Base-by-base conservation (phyloP, 306 rosid genomes). In the Inga laurina region DNA sequence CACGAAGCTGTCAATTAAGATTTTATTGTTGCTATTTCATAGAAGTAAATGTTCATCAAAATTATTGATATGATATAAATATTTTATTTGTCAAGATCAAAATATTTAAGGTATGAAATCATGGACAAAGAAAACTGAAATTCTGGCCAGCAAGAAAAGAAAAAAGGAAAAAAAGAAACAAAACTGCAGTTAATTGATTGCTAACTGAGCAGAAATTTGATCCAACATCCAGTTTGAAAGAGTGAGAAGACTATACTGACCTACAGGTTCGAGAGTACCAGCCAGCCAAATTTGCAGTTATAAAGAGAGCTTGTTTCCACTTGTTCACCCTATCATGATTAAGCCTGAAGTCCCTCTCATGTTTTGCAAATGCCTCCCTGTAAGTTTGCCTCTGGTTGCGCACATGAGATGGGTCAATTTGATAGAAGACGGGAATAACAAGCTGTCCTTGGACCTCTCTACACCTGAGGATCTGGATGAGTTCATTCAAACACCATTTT, bases 401-500 rank as follows among this genome's bases (percentile, higher is more conserved):
- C 0, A 79, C 46, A 43, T 79, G 27, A 0, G 82, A 67, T 27
- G 82, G 82, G n/a, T 79, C 80, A 5, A 46, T 21, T 65, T 49
- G 18, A 13, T 81, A 74, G 44, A 80, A 72, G 9, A 80, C 49
- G 0, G 83, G 71, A 0, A 84, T 72, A 22, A 74, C 78, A 57
- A 54, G 18, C 11, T 72, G 83, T 0, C 83, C 83, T 1, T 54
- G 7, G 30, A 57, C 24, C 24, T 72, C 27, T 21, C 16, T 72
- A 70, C 78, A 57, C 35, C 48, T 8, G 1, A 80, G 48, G 15
- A 80, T 72, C 1, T 59, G 35, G 35, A n/a, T 16, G 5, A 80
- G 78, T 72, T 79, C 82, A 6, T 67, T 39, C 82, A 79, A 67
- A 57, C 82, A 79, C 75, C 82, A 79, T 8, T n/a, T 48, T n/a